A percentile compares a stretch with the other conserved stretches of the same genome.
Conservation (phyloP, 2,329 filamentous ascomycete genomes). For the Hirsutella thompsonii region DNA sequence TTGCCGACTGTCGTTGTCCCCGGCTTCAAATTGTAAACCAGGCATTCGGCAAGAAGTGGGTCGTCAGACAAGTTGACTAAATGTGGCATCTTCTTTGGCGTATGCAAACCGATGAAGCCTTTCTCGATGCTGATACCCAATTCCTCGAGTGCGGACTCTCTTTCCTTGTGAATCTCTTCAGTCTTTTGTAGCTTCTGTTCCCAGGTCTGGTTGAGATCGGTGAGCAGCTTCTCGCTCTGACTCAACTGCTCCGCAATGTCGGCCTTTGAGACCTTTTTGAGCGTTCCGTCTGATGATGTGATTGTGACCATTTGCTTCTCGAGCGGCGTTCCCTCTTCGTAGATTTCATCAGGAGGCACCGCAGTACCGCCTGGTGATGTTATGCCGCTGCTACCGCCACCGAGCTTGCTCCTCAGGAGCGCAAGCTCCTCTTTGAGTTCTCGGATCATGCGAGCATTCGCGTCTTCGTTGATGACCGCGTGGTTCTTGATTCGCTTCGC, state of each 20-base stretch:
- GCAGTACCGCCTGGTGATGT: constrained; percentile 33
- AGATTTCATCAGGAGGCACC: constrained; percentile 62
- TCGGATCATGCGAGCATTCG: constrained; percentile 96
- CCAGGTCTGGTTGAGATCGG: constrained; percentile 97
- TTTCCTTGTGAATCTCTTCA: constrained; percentile 93
- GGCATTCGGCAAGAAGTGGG: constrained; percentile 83
- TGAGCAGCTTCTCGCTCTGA: constrained; percentile 91
- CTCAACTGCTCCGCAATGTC: constrained; percentile 94
- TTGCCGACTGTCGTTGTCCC: constrained; percentile 91
- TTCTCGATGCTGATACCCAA: constrained; percentile 98
- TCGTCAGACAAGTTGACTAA: constrained; percentile 95
- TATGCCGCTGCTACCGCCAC: constrained; percentile 33
- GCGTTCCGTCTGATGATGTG: constrained; percentile 65
- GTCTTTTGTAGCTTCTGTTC: constrained; percentile 93
- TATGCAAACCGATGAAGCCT: constrained; percentile 87
- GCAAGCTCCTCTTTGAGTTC: constrained; percentile 92
- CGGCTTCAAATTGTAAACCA: constrained; percentile 96
- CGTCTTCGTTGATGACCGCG: constrained; percentile 96
- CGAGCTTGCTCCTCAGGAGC: constrained; percentile 74
- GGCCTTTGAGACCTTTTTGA: constrained; percentile 95
- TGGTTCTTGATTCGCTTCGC: constrained; percentile 99
- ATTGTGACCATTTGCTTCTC: constrained; percentile 97
- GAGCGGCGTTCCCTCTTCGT: constrained; percentile 80
- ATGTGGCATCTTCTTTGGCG: constrained; percentile 98
- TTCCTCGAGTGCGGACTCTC: constrained; percentile 88